phyloP scores from a whole-genome alignment of 345 rosid species.

The Barbarea vulgaris region DNA sequence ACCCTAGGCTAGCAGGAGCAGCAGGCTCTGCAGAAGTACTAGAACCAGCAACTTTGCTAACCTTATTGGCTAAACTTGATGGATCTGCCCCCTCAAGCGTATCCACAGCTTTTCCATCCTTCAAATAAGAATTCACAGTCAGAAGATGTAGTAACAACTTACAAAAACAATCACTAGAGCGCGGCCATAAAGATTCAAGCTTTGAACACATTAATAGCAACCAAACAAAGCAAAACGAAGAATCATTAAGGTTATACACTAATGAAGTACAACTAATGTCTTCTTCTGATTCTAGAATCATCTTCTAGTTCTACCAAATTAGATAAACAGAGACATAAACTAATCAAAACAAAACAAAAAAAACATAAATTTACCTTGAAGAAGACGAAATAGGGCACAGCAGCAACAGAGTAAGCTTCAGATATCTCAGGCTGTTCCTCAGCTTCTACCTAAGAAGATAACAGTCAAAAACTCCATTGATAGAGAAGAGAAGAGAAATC shows the following conservation, averaged over 20 bases:
- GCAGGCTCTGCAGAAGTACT: slow-evolving; percentile 74
- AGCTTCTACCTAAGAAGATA: slow-evolving; percentile 76
- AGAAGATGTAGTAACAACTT: slow-evolving; percentile 11
- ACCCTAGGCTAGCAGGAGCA: slow-evolving; percentile 96
- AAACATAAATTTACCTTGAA: slow-evolving; percentile 59
- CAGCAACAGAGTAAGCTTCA: slow-evolving; percentile 78
- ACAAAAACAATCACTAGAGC: neutral
- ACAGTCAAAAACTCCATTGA: neutral
- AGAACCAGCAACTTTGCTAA: slow-evolving; percentile 71
- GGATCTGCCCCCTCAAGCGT: slow-evolving; percentile 97
- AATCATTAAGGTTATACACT: neutral
- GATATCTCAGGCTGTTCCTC: slow-evolving; percentile 96
- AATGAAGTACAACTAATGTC: neutral
- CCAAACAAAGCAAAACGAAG: neutral
- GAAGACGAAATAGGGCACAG: slow-evolving; percentile 88
- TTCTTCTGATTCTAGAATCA: slow-evolving; percentile 6
- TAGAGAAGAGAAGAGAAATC: neutral
- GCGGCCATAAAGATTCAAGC: neutral
- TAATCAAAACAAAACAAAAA: slow-evolving; percentile 21
- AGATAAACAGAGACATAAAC: neutral
- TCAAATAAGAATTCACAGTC: slow-evolving; percentile 21
- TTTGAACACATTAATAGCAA: neutral
- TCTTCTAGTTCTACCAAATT: slow-evolving; percentile 2
- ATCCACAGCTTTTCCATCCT: slow-evolving; percentile 85
- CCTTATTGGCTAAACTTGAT: slow-evolving; percentile 91